These are phyloP conservation scores for Tricholoma terreum DNA, from an alignment of 768 basidiomycete species.

Conservation along the genomic window DNA sequence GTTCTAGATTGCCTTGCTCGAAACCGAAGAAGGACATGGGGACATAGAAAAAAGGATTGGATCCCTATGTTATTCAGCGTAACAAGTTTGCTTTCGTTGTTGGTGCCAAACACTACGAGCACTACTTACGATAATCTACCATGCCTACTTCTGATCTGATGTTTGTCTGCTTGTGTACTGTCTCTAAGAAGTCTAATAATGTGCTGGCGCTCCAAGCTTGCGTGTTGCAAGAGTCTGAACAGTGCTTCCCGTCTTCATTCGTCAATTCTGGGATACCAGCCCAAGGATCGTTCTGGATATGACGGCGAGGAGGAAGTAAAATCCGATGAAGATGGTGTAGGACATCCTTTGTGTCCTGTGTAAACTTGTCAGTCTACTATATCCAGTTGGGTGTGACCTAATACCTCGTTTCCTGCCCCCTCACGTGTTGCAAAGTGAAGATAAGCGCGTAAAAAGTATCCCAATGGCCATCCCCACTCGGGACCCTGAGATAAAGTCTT, in stretches of 20 bases:
- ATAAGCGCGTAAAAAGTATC: constrained; percentile 94
- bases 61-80: too few relatives aligned
- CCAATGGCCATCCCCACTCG: constrained; percentile 94
- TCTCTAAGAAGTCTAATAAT: constrained; percentile 83
- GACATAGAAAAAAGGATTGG: constrained; percentile 25
- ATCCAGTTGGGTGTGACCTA: constrained; percentile 21
- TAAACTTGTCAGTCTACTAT: constrained; percentile 4
- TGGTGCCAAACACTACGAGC: not conserved
- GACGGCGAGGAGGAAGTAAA: constrained; percentile 64
- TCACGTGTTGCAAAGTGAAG: constrained; percentile 77
- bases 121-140: not conserved
- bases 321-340: constrained; percentile 77
- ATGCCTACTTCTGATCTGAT: not conserved
- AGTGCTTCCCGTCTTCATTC: constrained; percentile 79
- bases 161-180: constrained; percentile 46
- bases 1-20: constrained; percentile 58
- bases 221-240: constrained; percentile 85
- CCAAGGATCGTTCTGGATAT: constrained; percentile 85
- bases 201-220: constrained; percentile 98
- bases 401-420: constrained; percentile 70
- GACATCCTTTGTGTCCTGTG: constrained; percentile 65
- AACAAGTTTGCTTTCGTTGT: not conserved
- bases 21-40: constrained; percentile 86
- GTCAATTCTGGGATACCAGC: constrained; percentile 92
- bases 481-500: constrained; percentile 57